phyloP scores from a whole-genome alignment of 441 rosid genomes.

The Viola pubescens region DNA sequence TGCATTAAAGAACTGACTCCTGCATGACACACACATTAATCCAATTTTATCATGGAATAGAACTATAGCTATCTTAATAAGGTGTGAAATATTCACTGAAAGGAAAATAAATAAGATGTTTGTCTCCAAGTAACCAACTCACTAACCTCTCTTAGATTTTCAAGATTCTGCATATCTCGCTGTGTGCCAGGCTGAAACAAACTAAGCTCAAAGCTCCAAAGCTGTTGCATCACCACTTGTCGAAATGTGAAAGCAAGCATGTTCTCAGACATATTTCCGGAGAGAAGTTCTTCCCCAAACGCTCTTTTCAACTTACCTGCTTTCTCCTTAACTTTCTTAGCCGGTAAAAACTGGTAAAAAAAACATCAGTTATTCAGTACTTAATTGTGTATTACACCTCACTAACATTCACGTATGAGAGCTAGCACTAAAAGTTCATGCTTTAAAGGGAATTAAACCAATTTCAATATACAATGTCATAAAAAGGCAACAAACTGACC shows the following conservation, averaged over 20 bases:
- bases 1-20: conserved; percentile 41
- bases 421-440: not conserved
- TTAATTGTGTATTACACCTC: not conserved
- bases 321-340: conserved; percentile 64
- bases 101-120: too few species aligned
- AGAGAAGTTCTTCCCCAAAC: conserved; percentile 36
- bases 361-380: conserved; percentile 1
- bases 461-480: conserved; percentile 2
- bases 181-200: conserved; percentile 59
- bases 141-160: conserved; percentile 67
- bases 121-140: not conserved
- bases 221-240: conserved; percentile 69
- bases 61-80: too few species aligned
- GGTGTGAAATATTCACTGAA: too few species aligned
- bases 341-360: conserved; percentile 63
- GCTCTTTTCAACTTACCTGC: conserved; percentile 45
- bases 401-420: not conserved
- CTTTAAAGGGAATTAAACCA: not conserved
- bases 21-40: conserved; percentile 35
- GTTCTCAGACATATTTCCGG: conserved; percentile 36
- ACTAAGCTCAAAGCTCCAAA: conserved; percentile 67
- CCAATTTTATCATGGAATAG: conserved; percentile 1
- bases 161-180: conserved; percentile 59
- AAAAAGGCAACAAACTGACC: conserved; percentile 31
- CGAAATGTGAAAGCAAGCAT: conserved; percentile 87